A percentile compares a stretch with the other conserved stretches of the same genome.
These are phyloP conservation scores for Aspergillus wentii DNA, from an alignment of 495 filamentous ascomycete species.

Conservation along the genomic window DNA sequence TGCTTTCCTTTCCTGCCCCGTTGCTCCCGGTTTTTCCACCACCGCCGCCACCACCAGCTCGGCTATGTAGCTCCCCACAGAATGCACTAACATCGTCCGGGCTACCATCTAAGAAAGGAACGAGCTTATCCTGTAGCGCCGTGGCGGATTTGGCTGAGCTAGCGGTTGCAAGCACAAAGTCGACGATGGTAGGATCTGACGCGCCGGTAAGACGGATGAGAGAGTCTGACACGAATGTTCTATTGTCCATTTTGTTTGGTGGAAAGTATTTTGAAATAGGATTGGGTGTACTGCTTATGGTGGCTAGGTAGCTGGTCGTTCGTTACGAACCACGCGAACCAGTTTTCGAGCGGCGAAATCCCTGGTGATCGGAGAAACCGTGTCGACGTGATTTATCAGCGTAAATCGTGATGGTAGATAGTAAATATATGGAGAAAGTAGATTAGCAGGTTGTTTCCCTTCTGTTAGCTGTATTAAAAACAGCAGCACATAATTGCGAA, in stretches of 20 bases:
- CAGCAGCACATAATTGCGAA: too few relatives aligned
- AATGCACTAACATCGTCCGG: slow-evolving; percentile 45
- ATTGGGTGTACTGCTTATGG: too few relatives aligned
- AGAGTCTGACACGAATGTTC: slow-evolving; percentile 42
- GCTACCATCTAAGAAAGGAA: slow-evolving; percentile 48
- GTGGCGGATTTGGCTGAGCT: slow-evolving; percentile 48
- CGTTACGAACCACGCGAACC: too few relatives aligned
- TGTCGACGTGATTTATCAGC: too few relatives aligned
- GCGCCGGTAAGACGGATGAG: slow-evolving; percentile 51
- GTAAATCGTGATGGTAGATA: too few relatives aligned
- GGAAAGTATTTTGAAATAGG: too few relatives aligned
- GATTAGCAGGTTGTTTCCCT: too few relatives aligned
- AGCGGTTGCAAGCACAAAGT: slow-evolving; percentile 60
- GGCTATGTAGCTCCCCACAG: slow-evolving; percentile 47
- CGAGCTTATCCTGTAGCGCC: slow-evolving; percentile 49
- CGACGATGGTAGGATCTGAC: slow-evolving; percentile 55
- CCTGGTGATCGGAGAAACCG: too few relatives aligned
- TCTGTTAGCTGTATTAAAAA: too few relatives aligned
- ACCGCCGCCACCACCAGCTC: slow-evolving; percentile 29
- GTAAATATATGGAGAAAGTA: too few relatives aligned
- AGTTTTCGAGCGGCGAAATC: too few relatives aligned
- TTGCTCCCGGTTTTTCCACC: slow-evolving; percentile 2
- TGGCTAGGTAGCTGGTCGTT: too few relatives aligned
- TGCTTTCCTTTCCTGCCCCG: slow-evolving; percentile 11
- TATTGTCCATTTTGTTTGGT: slow-evolving; percentile 31